phyloP scores from a whole-genome alignment of 2,329 filamentous ascomycete genomes.

The Didymella pomorum region DNA sequence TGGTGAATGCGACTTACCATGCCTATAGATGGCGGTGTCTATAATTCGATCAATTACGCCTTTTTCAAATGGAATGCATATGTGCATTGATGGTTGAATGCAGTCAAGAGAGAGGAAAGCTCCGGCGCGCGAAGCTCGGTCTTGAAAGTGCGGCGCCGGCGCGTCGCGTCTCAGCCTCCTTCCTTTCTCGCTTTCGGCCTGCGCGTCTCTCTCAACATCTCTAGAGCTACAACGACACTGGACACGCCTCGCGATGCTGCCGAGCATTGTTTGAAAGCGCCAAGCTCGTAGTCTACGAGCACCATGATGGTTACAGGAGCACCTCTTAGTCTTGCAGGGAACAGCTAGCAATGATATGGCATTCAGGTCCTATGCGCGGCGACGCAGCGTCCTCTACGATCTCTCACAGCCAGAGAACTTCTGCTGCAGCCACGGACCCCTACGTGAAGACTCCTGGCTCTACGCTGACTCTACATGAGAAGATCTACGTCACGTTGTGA shows the following conservation, averaged over 20 bases:
- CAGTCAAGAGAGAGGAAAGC: neutral
- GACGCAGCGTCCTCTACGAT: neutral
- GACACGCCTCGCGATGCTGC: neutral
- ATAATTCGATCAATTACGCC: no score
- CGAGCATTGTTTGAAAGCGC: neutral
- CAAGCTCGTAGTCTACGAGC: neutral
- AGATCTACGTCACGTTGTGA: neutral
- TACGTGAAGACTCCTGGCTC: neutral
- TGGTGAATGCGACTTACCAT: no score
- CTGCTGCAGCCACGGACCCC: neutral
- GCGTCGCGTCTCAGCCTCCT: neutral
- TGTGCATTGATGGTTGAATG: neutral
- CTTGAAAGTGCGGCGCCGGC: neutral
- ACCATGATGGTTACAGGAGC: constrained; percentile 5
- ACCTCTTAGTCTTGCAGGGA: neutral
- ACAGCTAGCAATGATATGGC: neutral
- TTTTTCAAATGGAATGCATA: neutral
- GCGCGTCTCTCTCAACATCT: neutral
- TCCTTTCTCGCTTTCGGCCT: neutral
- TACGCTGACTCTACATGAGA: neutral
- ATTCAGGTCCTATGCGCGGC: neutral
- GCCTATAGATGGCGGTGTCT: no score
- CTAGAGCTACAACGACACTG: neutral
- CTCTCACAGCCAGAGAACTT: neutral
- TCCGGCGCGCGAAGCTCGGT: constrained; percentile 1